phyloP scores from a whole-genome alignment of 2,329 filamentous ascomycete species.

The Malbranchea cinnamomea region DNA sequence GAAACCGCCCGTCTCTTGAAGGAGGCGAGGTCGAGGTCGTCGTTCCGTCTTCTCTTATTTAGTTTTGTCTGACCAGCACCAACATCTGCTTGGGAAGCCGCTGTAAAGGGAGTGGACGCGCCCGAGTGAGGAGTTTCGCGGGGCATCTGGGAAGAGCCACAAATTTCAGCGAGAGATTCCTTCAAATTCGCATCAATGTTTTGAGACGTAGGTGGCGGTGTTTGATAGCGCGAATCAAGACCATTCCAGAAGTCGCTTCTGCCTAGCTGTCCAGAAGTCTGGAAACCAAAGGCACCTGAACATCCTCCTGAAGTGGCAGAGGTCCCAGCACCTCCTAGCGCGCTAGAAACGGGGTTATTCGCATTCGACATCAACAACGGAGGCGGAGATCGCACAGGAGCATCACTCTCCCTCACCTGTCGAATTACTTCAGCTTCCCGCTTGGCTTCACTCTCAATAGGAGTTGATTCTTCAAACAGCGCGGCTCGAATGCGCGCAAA shows the following conservation, averaged over 20 bases:
- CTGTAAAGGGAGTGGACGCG: too few species aligned
- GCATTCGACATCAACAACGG: slow-evolving; percentile 35
- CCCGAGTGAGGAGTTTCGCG: too few species aligned
- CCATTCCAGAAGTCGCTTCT: slow-evolving; percentile 66
- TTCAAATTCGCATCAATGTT: too few species aligned
- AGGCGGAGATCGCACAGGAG: slow-evolving; percentile 36
- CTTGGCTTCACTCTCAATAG: slow-evolving; percentile 74
- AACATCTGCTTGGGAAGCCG: too few species aligned
- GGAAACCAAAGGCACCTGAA: too few species aligned
- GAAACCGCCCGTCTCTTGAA: slow-evolving; percentile 89
- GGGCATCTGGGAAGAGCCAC: too few species aligned
- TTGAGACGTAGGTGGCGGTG: slow-evolving; percentile 46
- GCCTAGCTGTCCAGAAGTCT: slow-evolving; percentile 56
- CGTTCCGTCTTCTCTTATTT: slow-evolving; percentile 62
- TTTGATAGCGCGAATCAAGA: slow-evolving; percentile 52
- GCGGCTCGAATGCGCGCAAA: slow-evolving; percentile 89
- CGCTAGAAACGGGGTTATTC: too few species aligned
- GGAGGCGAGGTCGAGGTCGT: slow-evolving; percentile 73
- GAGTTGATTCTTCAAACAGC: slow-evolving; percentile 72
- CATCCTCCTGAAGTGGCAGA: too few species aligned
- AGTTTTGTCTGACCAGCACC: slow-evolving; percentile 30
- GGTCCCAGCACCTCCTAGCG: too few species aligned
- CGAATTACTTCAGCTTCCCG: slow-evolving; percentile 91
- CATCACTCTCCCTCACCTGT: slow-evolving; percentile 82
- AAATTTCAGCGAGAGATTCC: too few species aligned